Base-by-base conservation (phyloP, 352 stramenopile species). In the Phytophthora uliginosa region DNA sequence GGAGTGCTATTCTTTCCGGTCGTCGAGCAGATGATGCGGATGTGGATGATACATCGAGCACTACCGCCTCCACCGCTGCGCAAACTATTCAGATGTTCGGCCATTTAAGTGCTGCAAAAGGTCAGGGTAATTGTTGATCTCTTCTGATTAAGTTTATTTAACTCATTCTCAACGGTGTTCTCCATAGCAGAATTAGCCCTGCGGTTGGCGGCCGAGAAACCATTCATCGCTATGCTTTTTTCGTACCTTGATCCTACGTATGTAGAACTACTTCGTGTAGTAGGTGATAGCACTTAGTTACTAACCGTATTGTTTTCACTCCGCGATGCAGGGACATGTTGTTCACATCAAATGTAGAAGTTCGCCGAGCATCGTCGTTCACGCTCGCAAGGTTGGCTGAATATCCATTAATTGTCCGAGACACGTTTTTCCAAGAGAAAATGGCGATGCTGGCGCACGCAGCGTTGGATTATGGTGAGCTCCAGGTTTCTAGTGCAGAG, bases 341-440 rank as follows among this genome's bases (percentile, higher is more conserved):
- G 9, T 57, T 65, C 24, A n/a, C 54, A 10, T 15, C 31, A 18
- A 59, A 40, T 15, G 63, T 63, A 28, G 57, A 76, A 51, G 42
- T 81, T 13, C 74, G 66, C 42, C 65, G 76, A 24, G 69, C 69
- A n/a, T 59, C 76, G 5, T 61, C 78, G 6, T 83, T 83, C 36
- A 72, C 65, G 13, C 47, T 83, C 24, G 76, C 76, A 33, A 64
- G 76, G 2, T 40, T 83, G 1, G 61, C 76, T 15, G 76, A 83
- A 62, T 73, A 74, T 17, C 58, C 61, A 4, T 17, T 34, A 36
- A 48, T 77, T 45, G 76, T 81, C 18, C 28, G 59, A 18, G 64
- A 77, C 10, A 15, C 76, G 10, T 55, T 79, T 54, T 81, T 83
- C 17, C 73, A 83, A 38, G 76, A 81, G 34, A 71, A 77, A 51